These are phyloP conservation scores for Tremella fuciformis DNA, from an alignment of 768 basidiomycete species.

Conservation along the genomic window DNA sequence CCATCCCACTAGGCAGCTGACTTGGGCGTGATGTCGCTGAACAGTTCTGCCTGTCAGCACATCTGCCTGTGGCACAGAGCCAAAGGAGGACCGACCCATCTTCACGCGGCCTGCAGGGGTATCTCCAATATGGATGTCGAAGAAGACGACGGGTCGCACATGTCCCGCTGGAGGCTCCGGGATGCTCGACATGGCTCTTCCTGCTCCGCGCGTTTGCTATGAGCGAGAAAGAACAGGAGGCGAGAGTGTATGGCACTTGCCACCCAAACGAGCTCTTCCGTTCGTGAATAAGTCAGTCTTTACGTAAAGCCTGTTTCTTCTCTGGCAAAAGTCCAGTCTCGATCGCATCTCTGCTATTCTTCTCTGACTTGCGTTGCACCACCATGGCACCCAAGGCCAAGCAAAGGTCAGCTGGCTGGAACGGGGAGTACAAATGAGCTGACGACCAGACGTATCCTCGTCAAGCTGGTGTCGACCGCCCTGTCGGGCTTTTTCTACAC, in stretches of 20 bases:
- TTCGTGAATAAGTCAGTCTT: neutral
- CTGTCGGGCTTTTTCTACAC: conserved; percentile 92
- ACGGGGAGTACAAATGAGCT: neutral
- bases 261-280: neutral
- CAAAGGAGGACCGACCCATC: conserved; percentile 60
- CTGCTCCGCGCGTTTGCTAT: too few species aligned
- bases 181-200: neutral
- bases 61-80: neutral
- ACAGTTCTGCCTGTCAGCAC: conserved; percentile 59
- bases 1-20: conserved; percentile 52
- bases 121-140: conserved; percentile 95
- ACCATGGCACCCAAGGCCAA: conserved; percentile 46
- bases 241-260: too few species aligned
- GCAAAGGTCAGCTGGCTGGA: conserved; percentile 24
- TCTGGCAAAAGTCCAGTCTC: too few species aligned
- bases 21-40: conserved; percentile 94
- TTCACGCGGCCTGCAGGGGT: conserved; percentile 91
- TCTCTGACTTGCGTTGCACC: conserved; percentile 3
- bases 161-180: conserved; percentile 45
- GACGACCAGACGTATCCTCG: conserved; percentile 68
- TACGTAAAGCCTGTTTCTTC: neutral
- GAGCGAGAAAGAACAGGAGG: too few species aligned
- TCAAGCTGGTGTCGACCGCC: conserved; percentile 84
- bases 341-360: too few species aligned
- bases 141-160: conserved; percentile 83